Evolutionary conservation across 169 alveolate genomes (phyloP).

Genomic region (Fabrea salina): DNA sequence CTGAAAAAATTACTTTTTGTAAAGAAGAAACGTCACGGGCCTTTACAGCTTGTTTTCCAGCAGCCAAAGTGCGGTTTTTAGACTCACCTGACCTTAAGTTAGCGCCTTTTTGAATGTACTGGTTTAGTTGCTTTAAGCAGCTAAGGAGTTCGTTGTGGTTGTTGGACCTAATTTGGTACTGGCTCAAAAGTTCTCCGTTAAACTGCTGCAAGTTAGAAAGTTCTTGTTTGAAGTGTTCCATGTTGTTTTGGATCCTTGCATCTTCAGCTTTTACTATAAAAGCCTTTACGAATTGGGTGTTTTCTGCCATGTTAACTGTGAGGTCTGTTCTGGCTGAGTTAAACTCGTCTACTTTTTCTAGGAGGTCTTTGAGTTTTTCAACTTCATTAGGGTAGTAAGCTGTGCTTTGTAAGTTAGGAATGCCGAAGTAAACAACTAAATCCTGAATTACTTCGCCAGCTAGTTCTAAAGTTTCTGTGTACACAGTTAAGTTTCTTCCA

Average conservation of each 20-base stretch:
- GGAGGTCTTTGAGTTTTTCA: background rate
- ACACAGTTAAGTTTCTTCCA: background rate
- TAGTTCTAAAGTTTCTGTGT: constrained; percentile 43
- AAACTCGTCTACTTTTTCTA: constrained; percentile 29
- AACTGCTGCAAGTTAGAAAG: constrained; percentile 44
- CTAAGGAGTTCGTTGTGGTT: constrained; percentile 45
- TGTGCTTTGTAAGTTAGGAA: constrained; percentile 23
- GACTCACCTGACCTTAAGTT: constrained; percentile 43
- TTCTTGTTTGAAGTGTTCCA: constrained; percentile 35
- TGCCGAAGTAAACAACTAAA: constrained; percentile 17
- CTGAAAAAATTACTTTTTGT: too few species aligned
- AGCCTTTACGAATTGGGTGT: constrained; percentile 39
- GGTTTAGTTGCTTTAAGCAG: constrained; percentile 42
- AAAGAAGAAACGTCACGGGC: too few species aligned
- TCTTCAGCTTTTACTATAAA: constrained; percentile 51
- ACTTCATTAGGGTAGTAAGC: constrained; percentile 37
- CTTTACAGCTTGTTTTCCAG: constrained; percentile 48
- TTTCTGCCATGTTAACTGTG: constrained; percentile 54
- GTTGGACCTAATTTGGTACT: constrained; percentile 51
- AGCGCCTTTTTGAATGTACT: constrained; percentile 43
- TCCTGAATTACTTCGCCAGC: constrained; percentile 53
- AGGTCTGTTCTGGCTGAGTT: constrained; percentile 42
- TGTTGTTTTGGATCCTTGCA: constrained; percentile 44
- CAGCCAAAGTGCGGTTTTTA: constrained; percentile 30
- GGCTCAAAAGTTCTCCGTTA: constrained; percentile 49